Base-by-base conservation (phyloP, 2,329 filamentous ascomycete species). In the Pezicula radicicola region DNA sequence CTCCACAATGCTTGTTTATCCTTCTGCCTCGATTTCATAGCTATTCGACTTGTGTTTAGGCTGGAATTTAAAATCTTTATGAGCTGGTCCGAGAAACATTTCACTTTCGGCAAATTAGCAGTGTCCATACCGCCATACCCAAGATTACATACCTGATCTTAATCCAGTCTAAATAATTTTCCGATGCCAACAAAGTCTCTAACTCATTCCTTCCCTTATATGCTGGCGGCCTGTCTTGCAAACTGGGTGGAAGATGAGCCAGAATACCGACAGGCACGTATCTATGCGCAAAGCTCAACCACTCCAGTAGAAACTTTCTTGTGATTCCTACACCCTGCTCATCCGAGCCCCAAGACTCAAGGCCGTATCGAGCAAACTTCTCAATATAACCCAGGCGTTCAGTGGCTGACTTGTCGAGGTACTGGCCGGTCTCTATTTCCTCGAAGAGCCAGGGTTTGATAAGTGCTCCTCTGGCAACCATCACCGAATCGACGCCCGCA, bases 381-480 rank as follows among this genome's bases (percentile, higher is more conserved):
- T 96, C 91, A 35, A 99, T 77, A 64, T 96, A 91, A 35, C 76
- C 73, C 28, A 99, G 80, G 52, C 94, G 88, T 75, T 99, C 93
- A 5, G 85, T 80, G 2, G 93, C 88, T 3, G 89, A 91, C 71
- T 99, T 99, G 76, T 99, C 94, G 37, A 99, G 82, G 67, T 97
- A 97, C 71, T 97, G 94, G 5, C 89, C 88, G 56, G 85, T 81
- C 60, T 89, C 83, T 50, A 99, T 97, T 72, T 99, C 94, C 70
- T 99, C 94, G 66, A 97, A 99, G 56, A 99, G 78, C 94, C 94
- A 99, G 1, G 94, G 94, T 74, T 99, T 99, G 73, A 97, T 90
- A 53, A 99, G 80, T 9, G 94, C 94, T 51, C 94, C 94, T 55
- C 94, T 89, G n/a, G 87, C 94, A 55, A 97, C 84, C 94, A 99